phyloP scores from a whole-genome alignment of 306 rosid species.

The Casuarina cunninghamiana region DNA sequence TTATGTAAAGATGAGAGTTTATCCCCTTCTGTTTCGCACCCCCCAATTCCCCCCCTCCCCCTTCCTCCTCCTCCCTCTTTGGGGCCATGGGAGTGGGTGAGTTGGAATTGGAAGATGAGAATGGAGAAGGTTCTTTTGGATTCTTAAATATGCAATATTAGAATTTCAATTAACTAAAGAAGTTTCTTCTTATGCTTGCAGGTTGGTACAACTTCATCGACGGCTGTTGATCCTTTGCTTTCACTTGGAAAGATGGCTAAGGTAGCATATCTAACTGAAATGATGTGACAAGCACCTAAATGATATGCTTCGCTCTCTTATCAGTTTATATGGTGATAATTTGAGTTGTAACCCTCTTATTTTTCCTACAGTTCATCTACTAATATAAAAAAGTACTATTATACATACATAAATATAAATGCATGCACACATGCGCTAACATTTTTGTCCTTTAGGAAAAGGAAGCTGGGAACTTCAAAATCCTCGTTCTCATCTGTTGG shows the following conservation, averaged over 20 bases:
- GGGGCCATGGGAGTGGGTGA: background rate
- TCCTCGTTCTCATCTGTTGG: background rate
- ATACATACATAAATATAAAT: no score
- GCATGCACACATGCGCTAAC: background rate
- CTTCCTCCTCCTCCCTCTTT: background rate
- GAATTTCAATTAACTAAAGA: conserved; percentile 16
- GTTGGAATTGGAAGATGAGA: background rate
- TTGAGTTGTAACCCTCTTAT: background rate
- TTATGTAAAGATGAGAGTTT: background rate
- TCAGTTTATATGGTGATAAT: background rate
- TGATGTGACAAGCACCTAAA: conserved; percentile 15
- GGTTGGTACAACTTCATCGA: conserved; percentile 97
- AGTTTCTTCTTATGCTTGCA: conserved; percentile 32
- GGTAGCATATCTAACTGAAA: conserved; percentile 45
- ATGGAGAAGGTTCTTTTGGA: background rate
- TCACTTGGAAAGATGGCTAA: conserved; percentile 62
- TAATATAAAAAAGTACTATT: no score
- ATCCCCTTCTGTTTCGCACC: background rate
- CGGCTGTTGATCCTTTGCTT: conserved; percentile 85
- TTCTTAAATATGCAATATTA: background rate
- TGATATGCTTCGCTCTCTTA: background rate
- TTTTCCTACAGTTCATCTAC: no score
- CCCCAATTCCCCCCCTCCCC: no score
- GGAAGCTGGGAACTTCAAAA: background rate
- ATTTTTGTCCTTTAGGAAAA: background rate